Evolutionary conservation across 2,329 filamentous ascomycete species (phyloP), one percentile per base, ranked within the genome.

Genomic region (Paraphaeosphaeria sporulosa): DNA sequence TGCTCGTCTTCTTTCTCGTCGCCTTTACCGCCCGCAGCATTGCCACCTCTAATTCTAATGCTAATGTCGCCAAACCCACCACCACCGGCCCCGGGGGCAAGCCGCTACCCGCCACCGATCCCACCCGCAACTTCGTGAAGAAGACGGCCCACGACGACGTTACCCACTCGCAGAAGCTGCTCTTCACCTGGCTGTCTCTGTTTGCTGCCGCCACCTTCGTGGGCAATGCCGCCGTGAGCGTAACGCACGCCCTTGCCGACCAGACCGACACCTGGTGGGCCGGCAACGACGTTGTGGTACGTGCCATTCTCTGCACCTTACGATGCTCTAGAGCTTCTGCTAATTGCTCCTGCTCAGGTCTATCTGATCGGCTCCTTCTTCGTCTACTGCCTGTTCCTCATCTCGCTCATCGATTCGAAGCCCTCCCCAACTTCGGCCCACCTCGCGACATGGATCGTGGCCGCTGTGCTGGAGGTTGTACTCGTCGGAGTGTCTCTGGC

Each of bases 281-380:
- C 73, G 91, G 91, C 58, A 87, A 95, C 80, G 85, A 87, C 67
- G 86, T 86, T 58, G 89, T 91, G 80, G 92, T 94, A 87, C 75
- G 90, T 77, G 27, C 52, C 23, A 15, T 4, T 21, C 17, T 8
- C 1, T 9, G 19, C 21, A 38, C 30, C 44, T 21, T n/a, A 21
- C 5, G 64, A 68, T 68, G 64, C 62, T 48, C 25, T 12, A 12
- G 55, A 49, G 63, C 70, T 27, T 62, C 61, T 53, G 30, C 30
- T 12, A 32, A 12, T 8, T 5, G 30, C 30, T 32, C 7, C 30
- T 32, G 50, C 21, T n/a, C 57, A 97, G 93, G 90, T 96, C 73
- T 96, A 96, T 78, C 83, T 96, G 64, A 86, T 92, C 58, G 92
- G 90, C 57, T 90, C 92, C 47, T 90, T 93, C 66, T 97, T 96